A percentile compares a stretch with the other conserved stretches of the same genome.
Evolutionary conservation across 352 stramenopile species (phyloP).

Genomic region (Phytopythium vexans): DNA sequence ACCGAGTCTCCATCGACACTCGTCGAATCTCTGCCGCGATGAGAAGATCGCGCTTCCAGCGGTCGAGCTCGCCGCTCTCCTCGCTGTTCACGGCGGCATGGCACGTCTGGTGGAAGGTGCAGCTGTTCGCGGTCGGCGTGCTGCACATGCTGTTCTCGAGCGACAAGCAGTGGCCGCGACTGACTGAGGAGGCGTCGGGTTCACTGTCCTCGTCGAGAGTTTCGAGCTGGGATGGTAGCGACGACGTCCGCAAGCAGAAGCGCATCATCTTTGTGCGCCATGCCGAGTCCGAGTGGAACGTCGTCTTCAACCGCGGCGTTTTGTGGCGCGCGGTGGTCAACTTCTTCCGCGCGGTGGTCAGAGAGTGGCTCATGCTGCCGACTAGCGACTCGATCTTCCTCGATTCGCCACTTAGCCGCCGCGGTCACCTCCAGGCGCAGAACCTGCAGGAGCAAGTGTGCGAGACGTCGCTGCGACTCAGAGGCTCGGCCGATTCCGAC

Average conservation of each 20-base stretch:
- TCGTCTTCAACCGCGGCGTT: conserved; percentile 82
- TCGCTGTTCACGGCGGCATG: conserved; percentile 31
- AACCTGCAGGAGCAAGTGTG: conserved; percentile 46
- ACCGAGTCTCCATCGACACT: too few relatives aligned
- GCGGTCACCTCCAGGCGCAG: conserved; percentile 54
- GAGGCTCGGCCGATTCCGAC: neutral
- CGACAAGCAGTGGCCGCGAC: conserved; percentile 45
- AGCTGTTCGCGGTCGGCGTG: conserved; percentile 54
- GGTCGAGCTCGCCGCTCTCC: conserved; percentile 13
- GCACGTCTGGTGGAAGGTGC: conserved; percentile 59
- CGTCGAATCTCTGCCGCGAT: too few relatives aligned
- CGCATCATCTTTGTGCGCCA: conserved; percentile 85
- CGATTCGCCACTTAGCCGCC: conserved; percentile 76
- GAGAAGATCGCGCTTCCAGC: neutral
- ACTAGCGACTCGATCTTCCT: conserved; percentile 78
- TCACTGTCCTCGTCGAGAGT: neutral
- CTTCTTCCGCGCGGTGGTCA: conserved; percentile 49
- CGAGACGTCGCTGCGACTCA: conserved; percentile 13
- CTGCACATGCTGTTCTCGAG: conserved; percentile 76
- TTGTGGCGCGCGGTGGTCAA: conserved; percentile 34
- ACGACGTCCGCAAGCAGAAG: conserved; percentile 30
- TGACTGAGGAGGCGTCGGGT: neutral
- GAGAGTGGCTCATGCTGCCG: conserved; percentile 67
- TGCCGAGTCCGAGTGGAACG: conserved; percentile 87
- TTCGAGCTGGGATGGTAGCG: neutral